Evolutionary conservation across 768 basidiomycete species (phyloP).

Genomic region (Termitomyces sp.): DNA sequence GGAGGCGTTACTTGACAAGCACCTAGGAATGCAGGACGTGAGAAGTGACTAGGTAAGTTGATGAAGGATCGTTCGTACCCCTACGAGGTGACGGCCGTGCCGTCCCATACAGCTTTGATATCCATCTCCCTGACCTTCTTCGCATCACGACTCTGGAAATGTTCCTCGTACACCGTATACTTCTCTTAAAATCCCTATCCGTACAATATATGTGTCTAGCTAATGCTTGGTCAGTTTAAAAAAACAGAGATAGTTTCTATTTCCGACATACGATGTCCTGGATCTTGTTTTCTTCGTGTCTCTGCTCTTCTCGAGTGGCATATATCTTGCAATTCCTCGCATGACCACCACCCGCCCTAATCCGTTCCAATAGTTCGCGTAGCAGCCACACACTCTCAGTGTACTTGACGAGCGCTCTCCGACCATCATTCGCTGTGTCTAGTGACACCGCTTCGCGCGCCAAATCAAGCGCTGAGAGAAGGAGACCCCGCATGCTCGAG

Average conservation of each 20-base stretch:
- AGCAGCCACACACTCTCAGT: constrained; percentile 9
- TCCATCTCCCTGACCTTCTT: not conserved
- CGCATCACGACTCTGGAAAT: not conserved
- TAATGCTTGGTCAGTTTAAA: not conserved
- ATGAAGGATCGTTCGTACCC: not conserved
- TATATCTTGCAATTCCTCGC: not conserved
- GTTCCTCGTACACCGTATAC: not conserved
- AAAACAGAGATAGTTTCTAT: not conserved
- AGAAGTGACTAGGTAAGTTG: not conserved
- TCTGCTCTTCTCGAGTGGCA: not conserved
- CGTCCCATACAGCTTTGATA: not conserved
- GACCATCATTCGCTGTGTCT: not conserved
- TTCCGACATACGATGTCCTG: constrained; percentile 7
- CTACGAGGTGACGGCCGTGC: not conserved
- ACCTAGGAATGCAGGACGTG: not conserved
- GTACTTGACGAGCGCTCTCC: constrained; percentile 3
- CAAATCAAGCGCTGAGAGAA: constrained; percentile 4
- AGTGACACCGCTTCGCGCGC: constrained; percentile 9
- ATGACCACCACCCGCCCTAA: not conserved
- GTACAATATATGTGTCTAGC: constrained; percentile 9
- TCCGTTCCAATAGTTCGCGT: constrained; percentile 6
- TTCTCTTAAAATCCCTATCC: constrained; percentile 5
- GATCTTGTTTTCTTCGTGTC: constrained; percentile 4
- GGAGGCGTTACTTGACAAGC: not conserved
- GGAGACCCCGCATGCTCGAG: not conserved